A percentile compares a stretch with the other conserved stretches of the same genome.
Evolutionary conservation across 2,329 filamentous ascomycete species (phyloP).

Genomic region (Westerdykella sp.): DNA sequence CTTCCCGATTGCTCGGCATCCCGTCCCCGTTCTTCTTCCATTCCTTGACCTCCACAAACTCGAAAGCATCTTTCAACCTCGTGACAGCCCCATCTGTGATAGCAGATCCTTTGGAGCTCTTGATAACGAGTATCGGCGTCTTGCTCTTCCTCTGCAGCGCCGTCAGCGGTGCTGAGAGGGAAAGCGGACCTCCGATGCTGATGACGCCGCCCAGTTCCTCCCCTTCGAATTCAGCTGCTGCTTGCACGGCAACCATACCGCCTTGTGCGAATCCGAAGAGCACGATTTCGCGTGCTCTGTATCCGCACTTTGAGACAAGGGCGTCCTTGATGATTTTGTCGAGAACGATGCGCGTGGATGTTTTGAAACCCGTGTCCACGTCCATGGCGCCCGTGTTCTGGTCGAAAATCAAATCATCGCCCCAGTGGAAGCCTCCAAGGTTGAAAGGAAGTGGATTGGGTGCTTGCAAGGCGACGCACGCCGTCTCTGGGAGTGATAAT

Average conservation of each 20-base stretch:
- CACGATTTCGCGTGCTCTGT: slow-evolving; percentile 45
- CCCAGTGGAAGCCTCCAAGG: slow-evolving; percentile 59
- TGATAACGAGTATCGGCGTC: slow-evolving; percentile 60
- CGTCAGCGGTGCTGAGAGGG: slow-evolving; percentile 31
- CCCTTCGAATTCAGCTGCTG: slow-evolving; percentile 32
- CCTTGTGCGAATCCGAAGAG: slow-evolving; percentile 54
- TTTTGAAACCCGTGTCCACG: slow-evolving; percentile 48
- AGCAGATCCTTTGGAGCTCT: slow-evolving; percentile 46
- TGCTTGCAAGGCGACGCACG: slow-evolving; percentile 67
- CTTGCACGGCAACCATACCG: slow-evolving; percentile 49
- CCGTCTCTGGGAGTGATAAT: slow-evolving; percentile 69
- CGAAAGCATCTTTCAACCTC: slow-evolving; percentile 60
- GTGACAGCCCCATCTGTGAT: slow-evolving; percentile 59
- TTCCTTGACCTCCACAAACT: slow-evolving; percentile 36
- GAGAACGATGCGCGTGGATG: slow-evolving; percentile 38
- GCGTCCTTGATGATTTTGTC: slow-evolving; percentile 41
- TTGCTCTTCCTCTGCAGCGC: slow-evolving; percentile 46
- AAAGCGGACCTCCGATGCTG: slow-evolving; percentile 56
- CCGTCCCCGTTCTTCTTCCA: slow-evolving; percentile 58
- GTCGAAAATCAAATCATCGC: slow-evolving; percentile 54
- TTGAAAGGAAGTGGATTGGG: slow-evolving; percentile 63
- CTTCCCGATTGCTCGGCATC: slow-evolving; percentile 78
- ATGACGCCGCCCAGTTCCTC: slow-evolving; percentile 54
- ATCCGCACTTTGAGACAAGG: slow-evolving; percentile 47
- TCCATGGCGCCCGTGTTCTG: slow-evolving; percentile 48